Evolutionary conservation across 495 filamentous ascomycete species (phyloP).

Genomic region (Talaromyces trachyspermus): DNA sequence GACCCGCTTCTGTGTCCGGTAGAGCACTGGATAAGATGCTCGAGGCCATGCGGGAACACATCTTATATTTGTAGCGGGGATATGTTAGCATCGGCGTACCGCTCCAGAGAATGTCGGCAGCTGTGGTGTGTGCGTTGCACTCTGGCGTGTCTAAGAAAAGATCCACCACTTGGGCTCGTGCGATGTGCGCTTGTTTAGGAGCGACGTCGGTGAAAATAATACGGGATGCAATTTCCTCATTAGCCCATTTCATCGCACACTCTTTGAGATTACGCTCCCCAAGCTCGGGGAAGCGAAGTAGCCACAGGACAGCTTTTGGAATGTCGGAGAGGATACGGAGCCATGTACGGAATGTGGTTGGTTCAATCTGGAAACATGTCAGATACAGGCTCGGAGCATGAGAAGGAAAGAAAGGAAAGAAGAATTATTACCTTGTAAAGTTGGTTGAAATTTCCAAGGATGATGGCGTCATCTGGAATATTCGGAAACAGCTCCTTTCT

Average conservation of each 20-base stretch:
- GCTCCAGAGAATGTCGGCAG: conserved; percentile 93
- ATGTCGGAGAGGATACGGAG: conserved; percentile 82
- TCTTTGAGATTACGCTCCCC: conserved; percentile 79
- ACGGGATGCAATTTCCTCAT: conserved; percentile 77
- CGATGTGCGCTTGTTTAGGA: conserved; percentile 90
- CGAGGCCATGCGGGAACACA: conserved; percentile 97
- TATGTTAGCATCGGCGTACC: conserved; percentile 88
- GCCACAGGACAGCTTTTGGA: conserved; percentile 88
- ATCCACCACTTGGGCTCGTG: conserved; percentile 84
- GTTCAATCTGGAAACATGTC: conserved; percentile 67
- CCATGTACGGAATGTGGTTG: conserved; percentile 94
- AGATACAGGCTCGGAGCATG: conserved; percentile 9
- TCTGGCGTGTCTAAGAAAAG: conserved; percentile 96
- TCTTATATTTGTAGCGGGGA: conserved; percentile 95
- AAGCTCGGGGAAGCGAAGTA: conserved; percentile 91
- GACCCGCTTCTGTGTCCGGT: conserved; percentile 59
- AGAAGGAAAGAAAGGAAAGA: not conserved
- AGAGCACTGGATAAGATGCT: conserved; percentile 87
- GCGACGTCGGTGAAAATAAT: conserved; percentile 96
- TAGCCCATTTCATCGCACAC: conserved; percentile 78
- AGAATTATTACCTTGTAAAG: conserved; percentile 75
- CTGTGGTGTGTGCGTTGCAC: conserved; percentile 97
- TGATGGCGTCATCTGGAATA: conserved; percentile 76
- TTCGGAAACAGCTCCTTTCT: conserved; percentile 88
- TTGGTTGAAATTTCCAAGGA: conserved; percentile 98